phyloP scores from a whole-genome alignment of 2,329 filamentous ascomycete species.

The Alternaria brassicicola region DNA sequence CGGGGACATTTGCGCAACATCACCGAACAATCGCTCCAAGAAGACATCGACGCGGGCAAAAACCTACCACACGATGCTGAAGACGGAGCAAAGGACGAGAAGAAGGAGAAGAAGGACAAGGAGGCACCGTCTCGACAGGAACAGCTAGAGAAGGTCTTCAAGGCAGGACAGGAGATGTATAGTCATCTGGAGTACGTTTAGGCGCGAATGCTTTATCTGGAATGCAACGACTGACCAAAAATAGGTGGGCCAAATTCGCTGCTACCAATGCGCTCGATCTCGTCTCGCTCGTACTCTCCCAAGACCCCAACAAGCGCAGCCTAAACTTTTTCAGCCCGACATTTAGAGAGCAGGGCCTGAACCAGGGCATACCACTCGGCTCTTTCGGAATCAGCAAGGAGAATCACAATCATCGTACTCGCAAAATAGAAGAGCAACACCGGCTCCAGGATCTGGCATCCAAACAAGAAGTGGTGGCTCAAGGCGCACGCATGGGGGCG shows the following conservation, averaged over 20 bases:
- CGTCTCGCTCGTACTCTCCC: slow-evolving; percentile 40
- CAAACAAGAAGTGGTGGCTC: slow-evolving; percentile 58
- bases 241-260: slow-evolving; percentile 40
- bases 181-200: slow-evolving; percentile 52
- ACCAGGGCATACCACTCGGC: slow-evolving; percentile 46
- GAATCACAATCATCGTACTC: slow-evolving; percentile 24
- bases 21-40: slow-evolving; percentile 72
- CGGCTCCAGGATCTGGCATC: slow-evolving; percentile 43
- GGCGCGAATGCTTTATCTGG: slow-evolving; percentile 57
- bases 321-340: slow-evolving; percentile 36
- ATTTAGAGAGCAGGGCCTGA: slow-evolving; percentile 33
- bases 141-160: slow-evolving; percentile 48
- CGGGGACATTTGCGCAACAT: slow-evolving; percentile 83
- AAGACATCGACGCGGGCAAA: slow-evolving; percentile 64
- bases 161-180: slow-evolving; percentile 51
- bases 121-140: slow-evolving; percentile 47
- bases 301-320: slow-evolving; percentile 35
- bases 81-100: slow-evolving; percentile 54
- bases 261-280: slow-evolving; percentile 44
- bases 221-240: slow-evolving; percentile 23
- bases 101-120: slow-evolving; percentile 41
- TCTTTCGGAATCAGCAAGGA: slow-evolving; percentile 40
- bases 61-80: slow-evolving; percentile 50
- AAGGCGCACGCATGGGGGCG: slow-evolving; percentile 79
- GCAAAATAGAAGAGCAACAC: slow-evolving; percentile 25